Conservation (phyloP, 129 eudicot genomes). For the Heracleum sosnowskyi region DNA sequence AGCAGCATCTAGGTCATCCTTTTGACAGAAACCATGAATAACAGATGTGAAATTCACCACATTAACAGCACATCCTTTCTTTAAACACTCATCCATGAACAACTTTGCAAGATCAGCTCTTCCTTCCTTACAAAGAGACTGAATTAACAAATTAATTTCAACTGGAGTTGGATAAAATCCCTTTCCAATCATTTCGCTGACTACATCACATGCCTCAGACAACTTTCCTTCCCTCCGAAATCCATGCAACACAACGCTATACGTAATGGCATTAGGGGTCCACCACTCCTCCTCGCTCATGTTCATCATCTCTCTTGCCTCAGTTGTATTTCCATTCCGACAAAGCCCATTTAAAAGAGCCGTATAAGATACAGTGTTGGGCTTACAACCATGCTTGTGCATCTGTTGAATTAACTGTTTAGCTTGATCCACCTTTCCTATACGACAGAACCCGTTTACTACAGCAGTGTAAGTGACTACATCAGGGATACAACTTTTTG, state of each 20-base stretch:
- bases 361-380: slow-evolving; percentile 75
- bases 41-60: slow-evolving; percentile 72
- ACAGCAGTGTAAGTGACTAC: slow-evolving; percentile 80
- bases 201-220: slow-evolving; percentile 60
- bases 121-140: slow-evolving; percentile 58
- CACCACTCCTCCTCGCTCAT: slow-evolving; percentile 84
- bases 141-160: slow-evolving; percentile 70
- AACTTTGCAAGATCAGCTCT: slow-evolving; percentile 50
- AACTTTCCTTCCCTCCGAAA: slow-evolving; percentile 66
- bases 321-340: slow-evolving; percentile 51
- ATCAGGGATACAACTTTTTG: slow-evolving; percentile 66
- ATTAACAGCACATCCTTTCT: slow-evolving; percentile 69
- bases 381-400: slow-evolving; percentile 67
- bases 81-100: slow-evolving; percentile 62
- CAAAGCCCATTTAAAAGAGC: slow-evolving; percentile 78
- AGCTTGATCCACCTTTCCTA: slow-evolving; percentile 56
- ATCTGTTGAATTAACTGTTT: slow-evolving; percentile 52
- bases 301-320: slow-evolving; percentile 68
- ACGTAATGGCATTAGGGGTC: slow-evolving; percentile 79
- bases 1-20: slow-evolving; percentile 56
- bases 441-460: slow-evolving; percentile 57
- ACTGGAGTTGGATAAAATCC: slow-evolving; percentile 76
- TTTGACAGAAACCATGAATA: slow-evolving; percentile 76
- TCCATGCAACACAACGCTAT: slow-evolving; percentile 78
- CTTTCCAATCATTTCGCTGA: slow-evolving; percentile 57